These are phyloP conservation scores for Forsythia suspensa DNA, from an alignment of 257 asterid species.

Conservation along the genomic window DNA sequence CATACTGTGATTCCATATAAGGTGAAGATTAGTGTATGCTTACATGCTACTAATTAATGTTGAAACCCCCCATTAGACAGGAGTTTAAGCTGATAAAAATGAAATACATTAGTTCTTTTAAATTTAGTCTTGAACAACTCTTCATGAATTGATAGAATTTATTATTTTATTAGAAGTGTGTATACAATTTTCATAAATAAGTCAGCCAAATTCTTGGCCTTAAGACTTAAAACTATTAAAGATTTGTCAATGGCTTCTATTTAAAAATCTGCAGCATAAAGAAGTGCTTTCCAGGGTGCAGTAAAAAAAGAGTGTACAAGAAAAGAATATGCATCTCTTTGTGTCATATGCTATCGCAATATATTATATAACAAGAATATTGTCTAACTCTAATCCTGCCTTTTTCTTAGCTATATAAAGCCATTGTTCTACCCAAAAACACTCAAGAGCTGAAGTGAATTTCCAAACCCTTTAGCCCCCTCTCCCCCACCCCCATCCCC, in stretches of 20 bases:
- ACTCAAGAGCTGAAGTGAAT: conserved; percentile 42
- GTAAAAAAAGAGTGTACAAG: conserved; percentile 24
- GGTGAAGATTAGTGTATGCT: not conserved
- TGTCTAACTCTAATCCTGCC: conserved; percentile 21
- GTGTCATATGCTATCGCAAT: not conserved
- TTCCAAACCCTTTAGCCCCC: conserved; percentile 4
- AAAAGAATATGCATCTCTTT: conserved; percentile 24
- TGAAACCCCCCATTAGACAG: no score
- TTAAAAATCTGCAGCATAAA: not conserved
- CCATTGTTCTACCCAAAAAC: conserved; percentile 10
- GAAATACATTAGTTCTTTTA: not conserved
- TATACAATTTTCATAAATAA: no score
- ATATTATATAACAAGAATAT: conserved; percentile 18
- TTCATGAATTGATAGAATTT: not conserved
- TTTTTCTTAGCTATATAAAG: conserved; percentile 44
- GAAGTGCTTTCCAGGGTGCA: not conserved
- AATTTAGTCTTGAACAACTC: not conserved
- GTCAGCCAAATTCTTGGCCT: no score
- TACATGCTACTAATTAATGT: no score
- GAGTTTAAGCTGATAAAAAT: not conserved
- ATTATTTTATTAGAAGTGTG: no score
- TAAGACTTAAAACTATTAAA: no score
- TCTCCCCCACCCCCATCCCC: not conserved
- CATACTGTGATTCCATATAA: not conserved
- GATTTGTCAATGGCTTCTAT: no score